Conservation (phyloP, 495 filamentous ascomycete genomes). For the Aspergillus cristatus region DNA sequence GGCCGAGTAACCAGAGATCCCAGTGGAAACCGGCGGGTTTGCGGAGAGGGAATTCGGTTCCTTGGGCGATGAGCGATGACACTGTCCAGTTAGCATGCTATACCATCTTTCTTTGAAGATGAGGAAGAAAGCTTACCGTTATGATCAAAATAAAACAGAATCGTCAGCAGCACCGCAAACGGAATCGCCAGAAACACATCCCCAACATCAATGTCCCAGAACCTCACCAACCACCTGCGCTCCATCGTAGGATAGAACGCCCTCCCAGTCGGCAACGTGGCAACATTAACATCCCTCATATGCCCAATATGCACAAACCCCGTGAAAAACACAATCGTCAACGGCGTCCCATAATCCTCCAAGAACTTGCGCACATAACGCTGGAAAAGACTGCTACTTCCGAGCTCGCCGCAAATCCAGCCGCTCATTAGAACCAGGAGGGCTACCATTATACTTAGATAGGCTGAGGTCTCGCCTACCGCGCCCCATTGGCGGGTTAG, state of each 20-base stretch:
- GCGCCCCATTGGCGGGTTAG: slow-evolving; percentile 52
- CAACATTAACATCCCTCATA: slow-evolving; percentile 56
- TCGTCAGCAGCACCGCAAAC: slow-evolving; percentile 75
- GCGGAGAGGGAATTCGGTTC: slow-evolving; percentile 79
- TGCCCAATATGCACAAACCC: slow-evolving; percentile 80
- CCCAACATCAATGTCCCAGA: slow-evolving; percentile 71
- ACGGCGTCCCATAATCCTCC: slow-evolving; percentile 74
- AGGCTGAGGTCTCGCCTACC: slow-evolving; percentile 52
- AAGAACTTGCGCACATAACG: slow-evolving; percentile 66
- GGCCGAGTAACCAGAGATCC: slow-evolving; percentile 86
- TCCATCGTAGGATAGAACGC: slow-evolving; percentile 77
- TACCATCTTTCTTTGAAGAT: no score
- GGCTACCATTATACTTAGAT: slow-evolving; percentile 64
- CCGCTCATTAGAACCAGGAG: slow-evolving; percentile 63
- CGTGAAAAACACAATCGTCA: slow-evolving; percentile 81
- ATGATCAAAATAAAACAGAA: slow-evolving; percentile 92
- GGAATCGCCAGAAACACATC: slow-evolving; percentile 84
- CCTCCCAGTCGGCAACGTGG: slow-evolving; percentile 58
- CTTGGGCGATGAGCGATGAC: slow-evolving; percentile 83
- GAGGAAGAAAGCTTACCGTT: neutral
- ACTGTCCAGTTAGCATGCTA: slow-evolving; percentile 35
- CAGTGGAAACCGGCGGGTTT: slow-evolving; percentile 96
- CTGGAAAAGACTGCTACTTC: slow-evolving; percentile 59
- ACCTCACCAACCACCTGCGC: slow-evolving; percentile 73
- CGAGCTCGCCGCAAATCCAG: slow-evolving; percentile 62